Percentiles rank a stretch among this genome's conserved stretches.
phyloP scores from a whole-genome alignment of 805 yeast genomes.

The Zygosaccharomyces rouxii region DNA sequence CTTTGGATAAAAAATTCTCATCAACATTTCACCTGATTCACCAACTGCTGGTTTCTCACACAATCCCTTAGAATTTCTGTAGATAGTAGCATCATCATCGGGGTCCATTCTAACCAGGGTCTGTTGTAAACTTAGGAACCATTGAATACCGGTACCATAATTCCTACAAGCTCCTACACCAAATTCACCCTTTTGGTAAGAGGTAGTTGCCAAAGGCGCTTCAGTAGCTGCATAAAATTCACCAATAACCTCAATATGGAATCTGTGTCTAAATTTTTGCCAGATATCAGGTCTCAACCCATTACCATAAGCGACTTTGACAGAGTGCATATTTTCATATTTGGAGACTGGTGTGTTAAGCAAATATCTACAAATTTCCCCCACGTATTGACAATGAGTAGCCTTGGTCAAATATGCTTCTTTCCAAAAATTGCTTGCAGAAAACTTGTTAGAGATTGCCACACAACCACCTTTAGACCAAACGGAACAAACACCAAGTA shows the following conservation, averaged over 20 bases:
- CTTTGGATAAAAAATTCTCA: slow-evolving; percentile 61
- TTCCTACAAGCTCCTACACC: slow-evolving; percentile 89
- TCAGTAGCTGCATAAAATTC: slow-evolving; percentile 95
- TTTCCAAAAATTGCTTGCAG: slow-evolving; percentile 83
- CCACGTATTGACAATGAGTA: slow-evolving; percentile 87
- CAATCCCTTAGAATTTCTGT: slow-evolving; percentile 65
- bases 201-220: slow-evolving; percentile 83
- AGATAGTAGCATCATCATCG: slow-evolving; percentile 67
- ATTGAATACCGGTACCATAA: slow-evolving; percentile 59
- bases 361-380: slow-evolving; percentile 88
- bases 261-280: slow-evolving; percentile 71
- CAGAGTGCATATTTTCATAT: slow-evolving; percentile 57
- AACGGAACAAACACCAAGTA: slow-evolving; percentile 75
- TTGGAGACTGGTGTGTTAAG: slow-evolving; percentile 61
- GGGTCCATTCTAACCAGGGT: slow-evolving; percentile 71
- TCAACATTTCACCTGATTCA: slow-evolving; percentile 85
- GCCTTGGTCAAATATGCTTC: slow-evolving; percentile 69
- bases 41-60: slow-evolving; percentile 50
- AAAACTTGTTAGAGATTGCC: slow-evolving; percentile 75
- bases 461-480: slow-evolving; percentile 66
- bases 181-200: slow-evolving; percentile 67
- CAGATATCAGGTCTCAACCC: slow-evolving; percentile 89
- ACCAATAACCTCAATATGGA: slow-evolving; percentile 69
- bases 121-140: slow-evolving; percentile 49
- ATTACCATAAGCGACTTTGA: slow-evolving; percentile 78